These are phyloP conservation scores for Anthracocystis walkeri DNA, from an alignment of 1,284 basidiomycete species.

Conservation along the genomic window DNA sequence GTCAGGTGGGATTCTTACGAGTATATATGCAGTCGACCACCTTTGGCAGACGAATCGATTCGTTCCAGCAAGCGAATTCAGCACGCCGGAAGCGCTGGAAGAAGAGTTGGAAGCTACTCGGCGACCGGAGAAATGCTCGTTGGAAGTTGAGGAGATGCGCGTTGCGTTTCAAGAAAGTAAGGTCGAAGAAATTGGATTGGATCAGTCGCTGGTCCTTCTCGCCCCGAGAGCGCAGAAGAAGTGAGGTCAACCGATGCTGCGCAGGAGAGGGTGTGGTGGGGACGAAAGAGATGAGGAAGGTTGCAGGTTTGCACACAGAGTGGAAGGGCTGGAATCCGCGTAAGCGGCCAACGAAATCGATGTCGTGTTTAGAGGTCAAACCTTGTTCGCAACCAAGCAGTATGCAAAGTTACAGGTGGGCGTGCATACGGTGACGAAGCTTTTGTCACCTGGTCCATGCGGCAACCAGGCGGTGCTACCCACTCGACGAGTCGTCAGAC, in stretches of 20 bases:
- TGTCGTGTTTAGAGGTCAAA: slow-evolving; percentile 5
- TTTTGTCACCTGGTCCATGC: not conserved
- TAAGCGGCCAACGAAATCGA: slow-evolving; percentile 10
- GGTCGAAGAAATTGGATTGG: not conserved
- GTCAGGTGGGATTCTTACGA: not conserved
- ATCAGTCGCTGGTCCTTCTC: not conserved
- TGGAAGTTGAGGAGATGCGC: not conserved
- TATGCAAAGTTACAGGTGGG: not conserved
- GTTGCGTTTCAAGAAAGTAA: not conserved
- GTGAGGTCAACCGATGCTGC: not conserved
- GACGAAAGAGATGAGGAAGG: not conserved
- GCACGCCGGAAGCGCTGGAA: too few species aligned
- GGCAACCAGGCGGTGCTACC: not conserved
- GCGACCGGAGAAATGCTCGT: not conserved
- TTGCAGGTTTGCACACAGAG: not conserved
- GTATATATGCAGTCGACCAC: not conserved
- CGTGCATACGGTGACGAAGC: not conserved
- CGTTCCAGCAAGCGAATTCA: not conserved
- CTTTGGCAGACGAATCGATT: not conserved
- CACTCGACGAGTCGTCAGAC: not conserved
- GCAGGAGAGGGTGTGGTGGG: slow-evolving; percentile 1
- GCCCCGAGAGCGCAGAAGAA: slow-evolving; percentile 1
- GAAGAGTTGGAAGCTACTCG: not conserved
- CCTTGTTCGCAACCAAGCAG: not conserved
- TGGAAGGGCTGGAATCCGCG: not conserved